Evolutionary conservation across 164 flowering plant genomes (phyloP), one percentile per base, ranked within the genome.

Genomic region (Annona cherimola): DNA sequence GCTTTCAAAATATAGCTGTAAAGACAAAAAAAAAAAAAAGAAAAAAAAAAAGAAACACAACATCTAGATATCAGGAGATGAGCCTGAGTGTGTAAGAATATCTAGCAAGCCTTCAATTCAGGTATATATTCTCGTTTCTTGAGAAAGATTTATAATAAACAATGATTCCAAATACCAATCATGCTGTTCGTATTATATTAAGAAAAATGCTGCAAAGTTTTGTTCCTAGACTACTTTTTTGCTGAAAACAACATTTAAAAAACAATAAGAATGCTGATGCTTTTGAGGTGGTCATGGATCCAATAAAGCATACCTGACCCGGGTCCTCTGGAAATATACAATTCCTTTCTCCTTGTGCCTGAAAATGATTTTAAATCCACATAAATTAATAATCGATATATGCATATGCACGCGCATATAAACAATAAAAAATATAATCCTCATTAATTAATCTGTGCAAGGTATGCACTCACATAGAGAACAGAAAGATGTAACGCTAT

Each of bases 251-350:
- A 6, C 40, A 16, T 62, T 61, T 46, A 60, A 45, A 6, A 61
- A 63, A 40, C 12, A 9, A 55, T 1, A 42, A 44, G 45, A 35
- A 39, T 46, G 14, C 45, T 63, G 46, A 61, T 69, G 79, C 84
- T 82, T 80, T 79, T 45, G n/a, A 73, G 62, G 71, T 71, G 77
- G 73, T 74, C 79, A 78, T 79, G 79, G 90, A 88, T 85, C 89
- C 89, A 83, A 86, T 83, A 84, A 85, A 85, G 84, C 81, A 71
- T 84, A 88, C 97, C 95, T 92, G 95, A 72, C 95, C 97, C 69
- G 97, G 92, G 86, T 92, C 93, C 72, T 92, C 92, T 75, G 95
- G 92, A 80, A 90, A 90, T 80, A 84, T 80, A 78, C 87, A 84
- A 78, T 79, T 86, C 80, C 84, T 86, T 73, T 89, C 95, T 45